Evolutionary conservation across 106 monocot species (phyloP), one percentile per base, ranked within the genome.

Genomic region (Allium sativum): DNA sequence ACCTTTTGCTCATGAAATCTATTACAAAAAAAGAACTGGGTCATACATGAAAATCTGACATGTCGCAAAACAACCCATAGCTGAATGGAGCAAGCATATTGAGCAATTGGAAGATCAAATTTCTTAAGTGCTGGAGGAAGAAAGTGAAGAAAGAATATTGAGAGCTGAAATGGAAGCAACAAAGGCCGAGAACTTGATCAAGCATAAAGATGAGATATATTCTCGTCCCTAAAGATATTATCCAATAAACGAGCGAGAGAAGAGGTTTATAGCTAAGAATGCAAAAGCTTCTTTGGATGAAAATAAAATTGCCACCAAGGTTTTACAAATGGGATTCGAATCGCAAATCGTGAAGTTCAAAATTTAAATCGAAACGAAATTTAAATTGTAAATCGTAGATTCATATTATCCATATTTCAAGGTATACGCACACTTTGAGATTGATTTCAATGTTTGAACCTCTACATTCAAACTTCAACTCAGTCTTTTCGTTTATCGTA

Each of bases 121-220:
- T 55, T 79, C 79, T 58, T 60, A 61, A 59, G 61, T 96, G 69
- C 63, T 91, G 66, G 67, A 42, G 45, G 96, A 96, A 87, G 96
- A 96, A 78, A 78, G 47, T 47, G 91, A 81, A 64, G 96, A 96
- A 61, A 90, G 52, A 56, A 62, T 62, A 53, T 61, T 91, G 21
- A 74, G 82, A 79, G 96, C 90, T 62, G 91, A 96, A 75, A 96
- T 96, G 96, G 96, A 96, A 84, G 91, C 82, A 50, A 64, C 78
- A 50, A 96, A 96, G 87, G 96, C 87, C 11, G 90, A 87, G 63
- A 96, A 96, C 64, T 82, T 96, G 90, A 91, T 96, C 44, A 72
- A 65, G 52, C 87, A 91, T 68, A 91, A 74, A 67, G 90, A 96
- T 46, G 87, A 87, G 57, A 96, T 96, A 47, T 96, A 65, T 75